Base-by-base conservation (phyloP, 768 basidiomycete species). In the Russula brevipes region DNA sequence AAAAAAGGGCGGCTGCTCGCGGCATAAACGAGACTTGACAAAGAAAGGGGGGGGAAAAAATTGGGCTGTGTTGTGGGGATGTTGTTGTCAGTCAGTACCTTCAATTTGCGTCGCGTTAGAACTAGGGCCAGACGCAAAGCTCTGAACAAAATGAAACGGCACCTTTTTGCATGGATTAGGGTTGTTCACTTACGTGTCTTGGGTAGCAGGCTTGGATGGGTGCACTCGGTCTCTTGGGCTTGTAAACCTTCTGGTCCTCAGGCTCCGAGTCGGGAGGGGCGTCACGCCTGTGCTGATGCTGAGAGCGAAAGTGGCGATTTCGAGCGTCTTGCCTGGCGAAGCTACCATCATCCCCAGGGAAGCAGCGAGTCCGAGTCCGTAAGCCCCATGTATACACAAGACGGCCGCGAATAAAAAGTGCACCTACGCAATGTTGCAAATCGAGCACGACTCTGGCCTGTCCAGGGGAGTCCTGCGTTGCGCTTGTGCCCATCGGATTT, bases 271-370 rank as follows among this genome's bases (percentile, higher is more conserved):
- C 52, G 52, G 31, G 57, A 24, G 57, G 45, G 6, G 12, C 17
- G 35, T 54, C 49, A 14, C 39, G 44, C 7, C 33, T 33, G 33
- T 63, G 62, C 3, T 63, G 62, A 53, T 63, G 62, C 3, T 63
- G 62, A 53, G 62, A 63, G 41, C 62, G 57, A 42, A 63, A 63
- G 36, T 63, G 62, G 35, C 62, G 57, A 45, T 63, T 63, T 59
- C 62, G 62, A 16, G 62, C 62, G 7, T 63, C 62, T 54, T 63
- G 62, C 62, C 62, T 63, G 14, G 62, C 62, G 24, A 63, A 63
- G 5, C 62, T 63, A 41, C 39, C 52, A 10, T 54, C n/a, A n/a
- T n/a, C n/a, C 17, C 51, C 61, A 8, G 41, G 12, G 30, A 4
- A 14, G 19, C n/a, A 17, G 30, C 14, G 3, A 16, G 38, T 33